Percentiles rank a stretch among this genome's conserved stretches.
These are phyloP conservation scores for Tothia fuscella DNA, from an alignment of 2,329 filamentous ascomycete species.

Conservation along the genomic window DNA sequence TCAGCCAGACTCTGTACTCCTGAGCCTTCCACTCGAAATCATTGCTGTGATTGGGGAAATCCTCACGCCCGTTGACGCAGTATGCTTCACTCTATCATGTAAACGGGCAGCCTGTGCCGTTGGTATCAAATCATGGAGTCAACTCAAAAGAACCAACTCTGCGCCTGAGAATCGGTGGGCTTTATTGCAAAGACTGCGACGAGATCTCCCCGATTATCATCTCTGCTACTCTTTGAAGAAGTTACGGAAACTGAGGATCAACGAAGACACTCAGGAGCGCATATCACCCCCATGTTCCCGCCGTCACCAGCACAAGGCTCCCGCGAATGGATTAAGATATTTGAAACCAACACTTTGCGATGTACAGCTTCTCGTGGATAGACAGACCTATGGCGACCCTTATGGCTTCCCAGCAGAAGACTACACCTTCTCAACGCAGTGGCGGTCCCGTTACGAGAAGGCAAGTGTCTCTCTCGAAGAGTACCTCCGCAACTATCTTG, in stretches of 20 bases:
- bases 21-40: conserved; percentile 1
- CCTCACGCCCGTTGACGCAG: neutral
- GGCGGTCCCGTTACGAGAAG: no score
- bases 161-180: neutral
- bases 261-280: no score
- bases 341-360: no score
- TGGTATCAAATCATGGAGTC: neutral
- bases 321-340: no score
- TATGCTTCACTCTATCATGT: neutral
- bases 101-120: conserved; percentile 3
- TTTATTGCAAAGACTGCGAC: neutral
- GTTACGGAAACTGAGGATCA: neutral
- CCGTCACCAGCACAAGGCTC: no score
- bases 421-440: no score
- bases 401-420: no score
- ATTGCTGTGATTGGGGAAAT: neutral
- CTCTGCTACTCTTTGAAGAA: conserved; percentile 1
- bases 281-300: no score
- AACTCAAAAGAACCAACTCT: neutral
- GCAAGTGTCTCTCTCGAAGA: no score
- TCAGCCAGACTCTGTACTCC: neutral
- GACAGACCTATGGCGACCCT: no score
- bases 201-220: neutral
- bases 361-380: no score
- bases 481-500: no score